These are phyloP conservation scores for Lumnitzera racemosa DNA, from an alignment of 345 rosid genomes.

Conservation along the genomic window DNA sequence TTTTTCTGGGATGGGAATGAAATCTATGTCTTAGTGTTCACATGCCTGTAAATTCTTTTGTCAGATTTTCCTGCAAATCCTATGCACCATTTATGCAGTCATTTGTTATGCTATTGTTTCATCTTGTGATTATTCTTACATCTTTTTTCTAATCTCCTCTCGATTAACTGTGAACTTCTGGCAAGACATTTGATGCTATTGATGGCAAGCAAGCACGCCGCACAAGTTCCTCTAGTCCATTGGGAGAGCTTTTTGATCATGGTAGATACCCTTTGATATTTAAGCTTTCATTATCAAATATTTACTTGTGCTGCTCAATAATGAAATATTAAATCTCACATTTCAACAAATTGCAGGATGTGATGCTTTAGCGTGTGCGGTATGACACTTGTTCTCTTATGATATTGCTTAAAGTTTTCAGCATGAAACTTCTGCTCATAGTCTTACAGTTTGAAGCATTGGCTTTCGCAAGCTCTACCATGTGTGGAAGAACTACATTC, in stretches of 20 bases:
- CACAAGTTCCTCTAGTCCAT: constrained; percentile 80
- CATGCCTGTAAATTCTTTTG: too few relatives aligned
- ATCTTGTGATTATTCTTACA: too few relatives aligned
- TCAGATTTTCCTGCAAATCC: too few relatives aligned
- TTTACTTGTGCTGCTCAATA: neutral
- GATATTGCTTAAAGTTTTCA: neutral
- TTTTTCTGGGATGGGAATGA: too few relatives aligned
- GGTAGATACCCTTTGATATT: constrained; percentile 32
- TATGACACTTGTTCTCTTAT: constrained; percentile 26
- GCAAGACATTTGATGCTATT: constrained; percentile 93
- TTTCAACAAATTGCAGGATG: constrained; percentile 56
- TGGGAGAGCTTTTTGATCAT: constrained; percentile 95
- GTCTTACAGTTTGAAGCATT: constrained; percentile 61
- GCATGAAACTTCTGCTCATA: constrained; percentile 2
- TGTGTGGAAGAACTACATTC: constrained; percentile 86
- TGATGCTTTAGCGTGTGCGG: constrained; percentile 99
- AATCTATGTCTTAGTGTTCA: too few relatives aligned
- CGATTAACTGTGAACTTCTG: constrained; percentile 1
- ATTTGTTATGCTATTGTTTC: too few relatives aligned
- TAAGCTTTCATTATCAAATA: too few relatives aligned
- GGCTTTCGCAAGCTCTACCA: constrained; percentile 92
- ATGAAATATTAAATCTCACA: neutral
- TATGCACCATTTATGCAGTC: too few relatives aligned
- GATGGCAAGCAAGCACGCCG: constrained; percentile 99
- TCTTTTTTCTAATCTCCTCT: too few relatives aligned